These are phyloP conservation scores for Globisporangium sylvaticum DNA, from an alignment of 352 stramenopile genomes.

Conservation along the genomic window DNA sequence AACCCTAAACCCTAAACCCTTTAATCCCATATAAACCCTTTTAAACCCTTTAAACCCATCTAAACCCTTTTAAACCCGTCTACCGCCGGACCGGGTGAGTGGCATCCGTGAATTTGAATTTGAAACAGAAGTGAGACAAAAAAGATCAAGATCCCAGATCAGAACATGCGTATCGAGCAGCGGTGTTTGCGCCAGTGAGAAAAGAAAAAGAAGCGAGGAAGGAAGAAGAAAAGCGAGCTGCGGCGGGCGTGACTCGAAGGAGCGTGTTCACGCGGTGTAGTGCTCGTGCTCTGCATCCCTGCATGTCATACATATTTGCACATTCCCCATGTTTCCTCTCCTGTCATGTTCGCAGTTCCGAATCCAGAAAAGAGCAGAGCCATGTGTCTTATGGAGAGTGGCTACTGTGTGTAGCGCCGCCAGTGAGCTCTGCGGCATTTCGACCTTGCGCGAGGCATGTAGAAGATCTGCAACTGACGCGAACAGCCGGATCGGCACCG, in stretches of 20 bases:
- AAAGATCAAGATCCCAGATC: not conserved
- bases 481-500: not conserved
- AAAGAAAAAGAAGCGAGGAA: not conserved
- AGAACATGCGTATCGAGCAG: not conserved
- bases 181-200: not conserved
- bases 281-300: not conserved
- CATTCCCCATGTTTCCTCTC: too few relatives aligned
- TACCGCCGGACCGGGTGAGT: conserved; percentile 5
- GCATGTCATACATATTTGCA: conserved; percentile 6
- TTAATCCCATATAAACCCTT: too few relatives aligned
- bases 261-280: not conserved
- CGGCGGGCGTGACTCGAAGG: not conserved
- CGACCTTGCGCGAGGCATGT: not conserved
- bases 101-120: too few relatives aligned
- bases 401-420: too few relatives aligned
- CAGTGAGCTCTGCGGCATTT: not conserved
- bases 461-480: not conserved
- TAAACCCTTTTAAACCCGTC: too few relatives aligned
- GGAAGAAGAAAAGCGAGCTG: not conserved
- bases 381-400: not conserved
- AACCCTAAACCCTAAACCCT: too few relatives aligned
- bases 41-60: too few relatives aligned
- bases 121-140: not conserved
- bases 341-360: not conserved
- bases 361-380: not conserved